Base-by-base conservation (phyloP, 2,329 filamentous ascomycete species). In the Penicillium sp. region DNA sequence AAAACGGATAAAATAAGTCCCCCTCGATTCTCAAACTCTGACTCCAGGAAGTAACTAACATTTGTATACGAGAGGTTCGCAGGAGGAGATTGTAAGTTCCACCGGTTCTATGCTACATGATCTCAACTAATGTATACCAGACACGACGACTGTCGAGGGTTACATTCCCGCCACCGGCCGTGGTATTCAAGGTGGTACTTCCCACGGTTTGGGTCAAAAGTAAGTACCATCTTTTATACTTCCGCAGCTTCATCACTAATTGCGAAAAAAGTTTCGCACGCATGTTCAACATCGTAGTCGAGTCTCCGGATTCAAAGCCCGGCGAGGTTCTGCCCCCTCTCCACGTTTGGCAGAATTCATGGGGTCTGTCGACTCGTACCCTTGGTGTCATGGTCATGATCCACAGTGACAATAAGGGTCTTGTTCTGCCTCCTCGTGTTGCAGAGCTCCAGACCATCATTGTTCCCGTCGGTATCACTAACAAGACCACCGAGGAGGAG, bases 301-400 rank as follows among this genome's bases (percentile, higher is more conserved):
- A 99, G 74, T 92, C 99, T 69, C 94, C 94, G 23, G 63, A 81
- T 54, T 82, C 81, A 46, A 85, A 86, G 67, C 79, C 81, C 43
- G 85, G 83, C 45, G 85, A 94, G 72, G 88, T 89, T 76, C 88
- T 89, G 60, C 82, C 86, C 63, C 86, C 90, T 67, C 78, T 96
- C 51, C 79, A 93, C 69, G 92, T 97, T 52, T 97, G 93, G 92
- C 94, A 99, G 74, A 99, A 99, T 80, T 96, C 91, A 13, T 99
- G 94, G 94, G 94, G 94, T 75, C 84, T 99, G 56, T 97, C 93
- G 1, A 99, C 94, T 49, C 90, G 94, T 70, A 90, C 93, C 52
- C 95, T 99, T 61, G 95, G 94, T 77, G 91, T 97, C 72, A 97
- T 97, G 93, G 89, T 96, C 67, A 94, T 99, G 85, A 91, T 95